Conservation (phyloP, 192 early-diverging fungal genomes). For the Pilobolus umbonatus region DNA sequence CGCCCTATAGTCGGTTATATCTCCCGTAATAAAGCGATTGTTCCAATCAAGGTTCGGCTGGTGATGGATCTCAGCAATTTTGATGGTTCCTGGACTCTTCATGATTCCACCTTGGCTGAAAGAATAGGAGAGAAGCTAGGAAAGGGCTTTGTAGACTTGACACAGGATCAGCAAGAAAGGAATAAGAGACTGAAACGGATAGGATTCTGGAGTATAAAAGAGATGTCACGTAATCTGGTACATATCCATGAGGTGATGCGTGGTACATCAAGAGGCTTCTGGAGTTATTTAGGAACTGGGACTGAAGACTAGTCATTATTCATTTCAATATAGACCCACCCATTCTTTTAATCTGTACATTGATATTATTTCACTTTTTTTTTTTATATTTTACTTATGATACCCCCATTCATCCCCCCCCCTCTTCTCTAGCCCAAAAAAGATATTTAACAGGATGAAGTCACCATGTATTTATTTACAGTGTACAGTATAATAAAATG, state of each 20-base stretch:
- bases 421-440: too few species aligned
- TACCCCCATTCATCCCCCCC: background rate
- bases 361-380: background rate
- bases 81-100: slow-evolving; percentile 90
- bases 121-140: slow-evolving; percentile 78
- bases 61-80: slow-evolving; percentile 76
- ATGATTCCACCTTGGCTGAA: slow-evolving; percentile 73
- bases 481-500: too few species aligned
- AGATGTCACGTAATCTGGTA: slow-evolving; percentile 65
- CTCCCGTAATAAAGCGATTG: slow-evolving; percentile 85
- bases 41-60: slow-evolving; percentile 77
- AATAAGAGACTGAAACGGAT: slow-evolving; percentile 79
- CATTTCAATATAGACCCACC: background rate
- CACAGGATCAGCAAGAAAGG: slow-evolving; percentile 76
- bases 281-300: slow-evolving; percentile 32
- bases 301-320: background rate
- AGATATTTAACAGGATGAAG: too few species aligned
- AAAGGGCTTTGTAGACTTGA: slow-evolving; percentile 71
- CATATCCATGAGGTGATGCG: slow-evolving; percentile 68
- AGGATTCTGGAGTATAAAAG: slow-evolving; percentile 84
- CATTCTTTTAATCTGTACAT: background rate
- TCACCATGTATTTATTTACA: too few species aligned
- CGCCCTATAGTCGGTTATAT: slow-evolving; percentile 93
- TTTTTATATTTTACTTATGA: background rate
- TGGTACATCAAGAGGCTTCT: slow-evolving; percentile 65